phyloP scores from a whole-genome alignment of 2,329 filamentous ascomycete species.

The Fusarium compactum region DNA sequence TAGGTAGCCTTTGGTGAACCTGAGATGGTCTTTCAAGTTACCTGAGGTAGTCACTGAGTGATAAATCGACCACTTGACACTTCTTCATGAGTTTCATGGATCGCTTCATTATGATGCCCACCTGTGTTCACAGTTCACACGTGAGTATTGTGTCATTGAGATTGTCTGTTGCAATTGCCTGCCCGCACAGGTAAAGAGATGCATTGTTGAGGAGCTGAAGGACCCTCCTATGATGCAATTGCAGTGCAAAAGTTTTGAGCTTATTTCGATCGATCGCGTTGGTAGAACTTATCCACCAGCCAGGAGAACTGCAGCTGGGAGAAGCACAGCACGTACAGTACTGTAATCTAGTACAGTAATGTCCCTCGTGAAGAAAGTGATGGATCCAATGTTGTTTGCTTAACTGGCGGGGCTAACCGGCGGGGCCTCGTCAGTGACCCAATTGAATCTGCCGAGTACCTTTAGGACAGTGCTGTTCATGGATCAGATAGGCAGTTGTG shows the following conservation, averaged over 20 bases:
- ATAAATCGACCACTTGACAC: neutral
- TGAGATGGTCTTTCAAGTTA: neutral
- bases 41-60: neutral
- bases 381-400: constrained; percentile 7
- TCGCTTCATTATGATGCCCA: constrained; percentile 11
- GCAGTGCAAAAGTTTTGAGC: neutral
- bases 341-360: neutral
- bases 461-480: constrained; percentile 20
- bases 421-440: constrained; percentile 23
- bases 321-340: neutral
- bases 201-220: constrained; percentile 3
- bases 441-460: constrained; percentile 26
- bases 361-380: neutral
- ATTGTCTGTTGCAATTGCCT: constrained; percentile 8
- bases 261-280: constrained; percentile 13
- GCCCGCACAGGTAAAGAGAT: constrained; percentile 14
- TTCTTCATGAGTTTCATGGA: neutral
- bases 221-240: constrained; percentile 4
- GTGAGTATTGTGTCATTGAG: constrained; percentile 12
- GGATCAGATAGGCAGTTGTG: constrained; percentile 25
- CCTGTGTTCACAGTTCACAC: constrained; percentile 2
- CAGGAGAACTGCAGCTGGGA: constrained; percentile 2
- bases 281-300: neutral
- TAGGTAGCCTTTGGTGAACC: neutral
- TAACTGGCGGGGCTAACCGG: constrained; percentile 27